Evolutionary conservation across 2,329 filamentous ascomycete species (phyloP).

Genomic region (Ceratocystis alfenasii): DNA sequence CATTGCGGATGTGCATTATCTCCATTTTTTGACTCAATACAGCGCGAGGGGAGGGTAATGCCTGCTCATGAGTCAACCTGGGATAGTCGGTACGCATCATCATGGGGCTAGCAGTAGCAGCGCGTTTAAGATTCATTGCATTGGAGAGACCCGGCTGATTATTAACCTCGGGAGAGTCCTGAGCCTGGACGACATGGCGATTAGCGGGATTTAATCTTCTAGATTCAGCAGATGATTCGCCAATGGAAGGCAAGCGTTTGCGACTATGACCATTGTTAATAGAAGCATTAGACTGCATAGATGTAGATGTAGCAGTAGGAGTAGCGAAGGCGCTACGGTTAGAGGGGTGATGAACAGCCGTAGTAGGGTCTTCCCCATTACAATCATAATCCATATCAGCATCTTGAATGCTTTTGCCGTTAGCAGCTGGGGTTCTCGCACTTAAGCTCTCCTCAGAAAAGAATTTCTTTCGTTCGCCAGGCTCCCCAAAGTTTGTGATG

Average conservation of each 20-base stretch:
- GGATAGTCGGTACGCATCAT: slow-evolving; percentile 43
- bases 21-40: slow-evolving; percentile 41
- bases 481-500: slow-evolving; percentile 74
- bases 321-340: slow-evolving; percentile 58
- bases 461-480: slow-evolving; percentile 51
- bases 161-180: slow-evolving; percentile 13
- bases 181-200: slow-evolving; percentile 5
- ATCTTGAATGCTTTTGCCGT: slow-evolving; percentile 30
- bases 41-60: slow-evolving; percentile 52
- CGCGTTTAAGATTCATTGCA: slow-evolving; percentile 45
- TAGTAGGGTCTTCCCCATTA: slow-evolving; percentile 49
- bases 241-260: slow-evolving; percentile 64
- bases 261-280: slow-evolving; percentile 37
- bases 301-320: slow-evolving; percentile 47
- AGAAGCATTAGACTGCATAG: slow-evolving; percentile 47
- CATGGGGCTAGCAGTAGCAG: slow-evolving; percentile 56
- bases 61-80: slow-evolving; percentile 28
- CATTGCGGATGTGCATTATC: slow-evolving; percentile 50
- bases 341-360: slow-evolving; percentile 55
- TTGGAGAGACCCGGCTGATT: slow-evolving; percentile 25
- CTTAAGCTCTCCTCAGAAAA: slow-evolving; percentile 42
- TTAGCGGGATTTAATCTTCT: neutral
- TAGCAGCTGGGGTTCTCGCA: slow-evolving; percentile 54
- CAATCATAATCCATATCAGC: slow-evolving; percentile 52
- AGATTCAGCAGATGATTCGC: slow-evolving; percentile 36